Base-by-base conservation (phyloP, 2,329 filamentous ascomycete species). In the Penicillium concentricum region DNA sequence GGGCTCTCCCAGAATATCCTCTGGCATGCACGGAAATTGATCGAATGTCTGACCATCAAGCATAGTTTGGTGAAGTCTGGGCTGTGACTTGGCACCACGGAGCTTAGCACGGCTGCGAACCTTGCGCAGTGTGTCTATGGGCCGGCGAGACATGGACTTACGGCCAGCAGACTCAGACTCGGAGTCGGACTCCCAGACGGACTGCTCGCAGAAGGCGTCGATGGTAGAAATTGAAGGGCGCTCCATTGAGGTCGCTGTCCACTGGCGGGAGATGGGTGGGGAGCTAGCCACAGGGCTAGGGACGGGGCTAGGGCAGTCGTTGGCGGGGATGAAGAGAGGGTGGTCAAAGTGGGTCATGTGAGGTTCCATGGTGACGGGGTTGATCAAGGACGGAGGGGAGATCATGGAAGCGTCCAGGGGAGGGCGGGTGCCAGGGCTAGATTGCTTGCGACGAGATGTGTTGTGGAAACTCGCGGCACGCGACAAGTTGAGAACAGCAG, bases 111-210 rank as follows among this genome's bases (percentile, higher is more conserved):
- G 69, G 47, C 73, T 76, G 42, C 73, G 73, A 8, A 75, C 73
- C 56, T 75, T 76, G 43, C 73, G 73, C 46, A 76, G 56, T 0
- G 72, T 75, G 38, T 75, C 73, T 10, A 75, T 75, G 1, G 73
- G 72, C 13, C 69, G 72, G 12, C 70, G 67, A 2, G 72, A 74
- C 16, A 74, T 61, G 0, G 73, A 73, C 56, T 69, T 73, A 35
- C 68, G 71, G 18, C 67, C 69, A 9, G 66, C 52, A 0, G 69
- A 74, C 53, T 74, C 73, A 6, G 60, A 67, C 18, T 76, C 73
- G 0, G 73, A 76, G 45, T 76, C 73, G 0, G 73, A 74, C 44
- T 76, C 73, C 73, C 73, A 76, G 0, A 75, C 72, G 0, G 73
- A 76, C 18, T 74, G 73, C 52, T 76, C 73, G 22, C 65, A 68